A percentile compares a stretch with the other conserved stretches of the same genome.
Evolutionary conservation across 768 basidiomycete species (phyloP).

Genomic region (Russula lepida): DNA sequence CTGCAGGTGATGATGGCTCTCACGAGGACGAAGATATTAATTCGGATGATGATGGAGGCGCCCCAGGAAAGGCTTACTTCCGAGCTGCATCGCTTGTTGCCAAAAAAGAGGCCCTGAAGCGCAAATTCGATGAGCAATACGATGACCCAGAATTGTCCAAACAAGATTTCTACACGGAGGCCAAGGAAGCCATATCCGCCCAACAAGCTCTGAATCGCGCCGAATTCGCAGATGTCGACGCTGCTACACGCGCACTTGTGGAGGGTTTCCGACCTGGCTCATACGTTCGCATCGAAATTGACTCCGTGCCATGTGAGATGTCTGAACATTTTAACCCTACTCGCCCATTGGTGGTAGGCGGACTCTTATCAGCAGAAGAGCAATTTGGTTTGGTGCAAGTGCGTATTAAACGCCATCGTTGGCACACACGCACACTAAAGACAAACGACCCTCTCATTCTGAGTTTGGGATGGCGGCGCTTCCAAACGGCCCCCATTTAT

Average conservation of each 20-base stretch:
- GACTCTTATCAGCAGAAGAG: constrained; percentile 83
- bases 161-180: constrained; percentile 82
- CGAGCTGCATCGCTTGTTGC: constrained; percentile 53
- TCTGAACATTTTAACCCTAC: constrained; percentile 87
- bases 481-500: constrained; percentile 92
- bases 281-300: constrained; percentile 88
- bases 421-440: constrained; percentile 87
- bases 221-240: constrained; percentile 76
- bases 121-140: constrained; percentile 95
- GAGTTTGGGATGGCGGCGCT: constrained; percentile 96
- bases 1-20: constrained; percentile 31
- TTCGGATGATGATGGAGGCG: constrained; percentile 26
- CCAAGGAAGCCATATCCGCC: constrained; percentile 84
- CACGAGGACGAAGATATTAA: constrained; percentile 34
- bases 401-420: constrained; percentile 92
- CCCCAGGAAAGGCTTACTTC: constrained; percentile 26
- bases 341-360: constrained; percentile 89
- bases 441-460: constrained; percentile 95
- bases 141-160: constrained; percentile 78
- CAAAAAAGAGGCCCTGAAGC: constrained; percentile 88
- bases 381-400: constrained; percentile 91
- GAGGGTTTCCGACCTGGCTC: constrained; percentile 88
- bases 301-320: constrained; percentile 81
- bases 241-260: constrained; percentile 69
- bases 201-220: constrained; percentile 76